Base-by-base conservation (phyloP, 2,329 filamentous ascomycete species). In the Colletotrichum somersetense region DNA sequence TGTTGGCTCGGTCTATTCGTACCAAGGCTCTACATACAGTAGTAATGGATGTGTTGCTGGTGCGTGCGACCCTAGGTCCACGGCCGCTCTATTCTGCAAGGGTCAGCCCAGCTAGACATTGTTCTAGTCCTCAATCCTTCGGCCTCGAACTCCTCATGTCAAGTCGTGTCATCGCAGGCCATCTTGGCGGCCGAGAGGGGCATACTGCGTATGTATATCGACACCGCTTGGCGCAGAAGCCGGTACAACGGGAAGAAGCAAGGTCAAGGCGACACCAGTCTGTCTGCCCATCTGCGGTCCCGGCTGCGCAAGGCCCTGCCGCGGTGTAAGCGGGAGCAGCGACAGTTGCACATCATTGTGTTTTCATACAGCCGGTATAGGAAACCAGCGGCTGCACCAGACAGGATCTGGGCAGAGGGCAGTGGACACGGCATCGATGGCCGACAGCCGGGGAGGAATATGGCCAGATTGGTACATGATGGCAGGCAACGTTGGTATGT, bases 381-480 rank as follows among this genome's bases (percentile, higher is more conserved):
- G 48, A 67, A 57, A 71, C 71, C 62, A 62, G 33, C 48, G 58
- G 59, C 66, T 50, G 66, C 52, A 30, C 59, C 53, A 55, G 67
- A 20, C 67, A 71, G 62, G 23, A 38, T 23, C 62, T 56, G 38
- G 56, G 52, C 61, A 35, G 50, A 56, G 33, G 44, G 30, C 48
- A 62, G 62, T 62, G 66, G 67, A 46, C 33, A 67, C 57, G 56
- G 67, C 42, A 66, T 62, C 50, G 50, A 71, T 40, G 46, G 55
- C 69, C 66, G 57, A 62, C 71, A 73, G 67, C 67, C 66, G 71
- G 67, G 26, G 7, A 73, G 56, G 50, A 44, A 69, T 46, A 56
- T 48, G 48, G 59, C 46, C 69, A 59, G 46, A 64, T 53, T 59
- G 33, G 48, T 55, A 20, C 38, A 40, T 55, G 40, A 33, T n/a